Evolutionary conservation across 2,329 filamentous ascomycete species (phyloP).

Genomic region (Ascochyta clinopodiicola): DNA sequence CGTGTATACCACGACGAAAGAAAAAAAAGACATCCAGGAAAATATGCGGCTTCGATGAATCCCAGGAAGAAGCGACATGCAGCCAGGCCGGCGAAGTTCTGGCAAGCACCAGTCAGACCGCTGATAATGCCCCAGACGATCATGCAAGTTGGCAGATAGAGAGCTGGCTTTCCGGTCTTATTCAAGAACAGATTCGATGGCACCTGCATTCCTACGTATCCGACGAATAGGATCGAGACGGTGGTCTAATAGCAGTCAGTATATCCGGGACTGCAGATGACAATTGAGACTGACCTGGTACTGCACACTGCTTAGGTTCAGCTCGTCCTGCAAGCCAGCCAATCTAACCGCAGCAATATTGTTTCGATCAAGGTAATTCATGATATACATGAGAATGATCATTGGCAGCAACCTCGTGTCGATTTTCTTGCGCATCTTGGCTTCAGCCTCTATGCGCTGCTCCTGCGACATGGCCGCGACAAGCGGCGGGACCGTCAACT

Average conservation of each 20-base stretch:
- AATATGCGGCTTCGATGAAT: constrained; percentile 60
- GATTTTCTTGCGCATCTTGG: constrained; percentile 71
- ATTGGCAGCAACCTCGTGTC: constrained; percentile 72
- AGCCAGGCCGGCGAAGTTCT: constrained; percentile 55
- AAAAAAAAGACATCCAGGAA: constrained; percentile 67
- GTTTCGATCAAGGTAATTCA: constrained; percentile 76
- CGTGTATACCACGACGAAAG: constrained; percentile 72
- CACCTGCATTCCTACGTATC: constrained; percentile 46
- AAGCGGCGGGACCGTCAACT: constrained; percentile 42
- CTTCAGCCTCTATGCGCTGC: constrained; percentile 62
- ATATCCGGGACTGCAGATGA: background rate
- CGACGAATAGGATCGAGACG: constrained; percentile 65
- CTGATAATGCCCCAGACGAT: constrained; percentile 52
- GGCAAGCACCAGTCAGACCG: constrained; percentile 48
- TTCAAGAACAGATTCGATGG: constrained; percentile 57
- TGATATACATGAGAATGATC: constrained; percentile 76
- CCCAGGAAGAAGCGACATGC: constrained; percentile 60
- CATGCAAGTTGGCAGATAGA: constrained; percentile 51
- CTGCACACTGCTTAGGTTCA: constrained; percentile 62
- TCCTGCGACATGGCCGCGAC: constrained; percentile 56
- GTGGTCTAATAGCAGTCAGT: constrained; percentile 13
- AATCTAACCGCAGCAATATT: constrained; percentile 72
- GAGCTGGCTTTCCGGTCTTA: constrained; percentile 46
- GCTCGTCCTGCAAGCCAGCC: constrained; percentile 65
- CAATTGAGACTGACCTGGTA: constrained; percentile 59